phyloP scores from a whole-genome alignment of 305 asterid species.

The Stenogyne calaminthoides region DNA sequence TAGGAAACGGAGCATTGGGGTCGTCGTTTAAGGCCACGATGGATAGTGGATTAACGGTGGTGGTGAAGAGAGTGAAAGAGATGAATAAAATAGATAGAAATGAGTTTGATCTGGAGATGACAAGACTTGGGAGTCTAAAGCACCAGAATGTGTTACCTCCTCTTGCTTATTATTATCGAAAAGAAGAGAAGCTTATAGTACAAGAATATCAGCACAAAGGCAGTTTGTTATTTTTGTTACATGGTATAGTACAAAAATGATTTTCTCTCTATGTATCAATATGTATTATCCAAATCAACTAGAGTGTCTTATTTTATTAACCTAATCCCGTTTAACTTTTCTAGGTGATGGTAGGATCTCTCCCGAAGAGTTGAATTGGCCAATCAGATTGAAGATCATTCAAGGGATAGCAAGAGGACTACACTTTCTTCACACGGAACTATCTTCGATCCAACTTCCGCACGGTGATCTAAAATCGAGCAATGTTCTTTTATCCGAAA shows the following conservation, averaged over 20 bases:
- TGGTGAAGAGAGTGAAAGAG: slow-evolving; percentile 71
- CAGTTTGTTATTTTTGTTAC: slow-evolving; percentile 55
- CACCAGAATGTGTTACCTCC: slow-evolving; percentile 66
- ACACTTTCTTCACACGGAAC: slow-evolving; percentile 54
- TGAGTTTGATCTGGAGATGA: slow-evolving; percentile 57
- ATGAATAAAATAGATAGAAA: slow-evolving; percentile 50
- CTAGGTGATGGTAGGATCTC: slow-evolving; percentile 56
- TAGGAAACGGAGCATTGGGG: slow-evolving; percentile 64
- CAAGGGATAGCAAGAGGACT: slow-evolving; percentile 68
- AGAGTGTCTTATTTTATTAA: no score
- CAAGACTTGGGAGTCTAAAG: slow-evolving; percentile 55
- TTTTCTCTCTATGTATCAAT: no score
- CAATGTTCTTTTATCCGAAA: slow-evolving; percentile 58
- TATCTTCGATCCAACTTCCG: slow-evolving; percentile 51
- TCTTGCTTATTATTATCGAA: slow-evolving; percentile 63
- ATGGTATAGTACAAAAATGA: no score
- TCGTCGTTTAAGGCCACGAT: slow-evolving; percentile 65
- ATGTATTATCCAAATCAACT: no score
- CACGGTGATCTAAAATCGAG: slow-evolving; percentile 81
- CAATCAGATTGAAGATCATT: slow-evolving; percentile 56
- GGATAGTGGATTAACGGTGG: slow-evolving; percentile 57
- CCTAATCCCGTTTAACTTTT: not conserved
- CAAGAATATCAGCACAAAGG: slow-evolving; percentile 60
- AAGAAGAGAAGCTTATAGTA: slow-evolving; percentile 72
- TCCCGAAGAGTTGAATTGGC: slow-evolving; percentile 61